Conservation (phyloP, 2,329 filamentous ascomycete genomes). For the Apiospora arundinis region DNA sequence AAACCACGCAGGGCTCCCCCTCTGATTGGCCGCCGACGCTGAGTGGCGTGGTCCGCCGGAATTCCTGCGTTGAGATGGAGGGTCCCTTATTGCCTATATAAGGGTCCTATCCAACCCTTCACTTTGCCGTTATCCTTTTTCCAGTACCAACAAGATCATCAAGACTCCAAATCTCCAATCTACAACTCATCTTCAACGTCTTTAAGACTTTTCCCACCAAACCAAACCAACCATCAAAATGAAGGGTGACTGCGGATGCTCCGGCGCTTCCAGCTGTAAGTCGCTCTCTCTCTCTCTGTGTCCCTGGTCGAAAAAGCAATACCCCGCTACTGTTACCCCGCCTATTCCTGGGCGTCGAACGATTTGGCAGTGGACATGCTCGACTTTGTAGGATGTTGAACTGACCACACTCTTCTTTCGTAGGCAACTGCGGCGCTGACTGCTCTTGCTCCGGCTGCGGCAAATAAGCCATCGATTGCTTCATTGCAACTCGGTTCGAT, state of each 20-base stretch:
- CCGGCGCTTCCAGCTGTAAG: constrained; percentile 43
- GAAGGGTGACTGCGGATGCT: constrained; percentile 48
- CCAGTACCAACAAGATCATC: constrained; percentile 10
- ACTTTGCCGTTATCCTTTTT: background rate
- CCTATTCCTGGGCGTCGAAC: constrained; percentile 2
- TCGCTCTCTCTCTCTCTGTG: background rate
- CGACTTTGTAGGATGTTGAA: background rate
- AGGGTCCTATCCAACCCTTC: constrained; percentile 22
- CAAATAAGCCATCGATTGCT: constrained; percentile 37
- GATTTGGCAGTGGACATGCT: background rate
- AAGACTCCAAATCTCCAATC: constrained; percentile 10
- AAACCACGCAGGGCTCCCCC: constrained; percentile 18
- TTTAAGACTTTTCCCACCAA: background rate
- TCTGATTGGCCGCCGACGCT: constrained; percentile 16
- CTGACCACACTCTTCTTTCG: background rate
- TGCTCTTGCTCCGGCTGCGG: constrained; percentile 45
- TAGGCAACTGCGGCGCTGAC: constrained; percentile 37
- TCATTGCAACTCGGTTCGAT: background rate
- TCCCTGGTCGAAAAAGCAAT: constrained; percentile 6
- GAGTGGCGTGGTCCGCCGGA: constrained; percentile 19
- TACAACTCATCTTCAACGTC: constrained; percentile 17
- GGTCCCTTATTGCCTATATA: constrained; percentile 24
- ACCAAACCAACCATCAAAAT: constrained; percentile 36
- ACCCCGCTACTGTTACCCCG: constrained; percentile 28
- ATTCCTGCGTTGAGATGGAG: constrained; percentile 8